A percentile compares a stretch with the other conserved stretches of the same genome.
These are phyloP conservation scores for Cardiosporidium cionae DNA, from an alignment of 169 alveolate species.

Conservation along the genomic window DNA sequence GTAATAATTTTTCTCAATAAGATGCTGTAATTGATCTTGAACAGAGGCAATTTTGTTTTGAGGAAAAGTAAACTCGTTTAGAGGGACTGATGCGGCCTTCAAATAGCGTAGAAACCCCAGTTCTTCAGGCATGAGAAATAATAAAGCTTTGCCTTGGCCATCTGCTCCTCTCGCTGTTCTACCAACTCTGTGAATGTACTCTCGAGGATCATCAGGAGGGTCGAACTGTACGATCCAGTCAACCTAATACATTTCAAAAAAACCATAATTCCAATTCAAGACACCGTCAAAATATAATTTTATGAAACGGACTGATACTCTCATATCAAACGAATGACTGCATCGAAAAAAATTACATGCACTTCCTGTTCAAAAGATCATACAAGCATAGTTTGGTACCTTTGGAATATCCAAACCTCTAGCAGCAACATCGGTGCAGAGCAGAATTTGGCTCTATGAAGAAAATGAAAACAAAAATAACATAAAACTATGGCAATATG, in stretches of 20 bases:
- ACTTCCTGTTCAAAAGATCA: background rate
- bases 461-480: background rate
- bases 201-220: constrained; percentile 99
- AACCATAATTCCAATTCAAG: background rate
- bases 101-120: constrained; percentile 45
- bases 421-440: constrained; percentile 99
- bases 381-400: too few relatives aligned
- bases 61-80: constrained; percentile 90
- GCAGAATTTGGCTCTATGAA: constrained; percentile 73
- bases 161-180: constrained; percentile 98
- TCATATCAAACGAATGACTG: background rate
- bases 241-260: constrained; percentile 50
- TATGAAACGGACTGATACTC: background rate
- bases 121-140: constrained; percentile 95
- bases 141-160: constrained; percentile 89
- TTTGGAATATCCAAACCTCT: constrained; percentile 98
- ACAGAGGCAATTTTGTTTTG: constrained; percentile 90
- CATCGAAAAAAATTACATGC: background rate
- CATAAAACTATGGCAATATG: constrained; percentile 11
- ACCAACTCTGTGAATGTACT: constrained; percentile 98
- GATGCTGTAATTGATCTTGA: constrained; percentile 89
- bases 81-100: constrained; percentile 37
- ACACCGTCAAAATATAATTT: background rate
- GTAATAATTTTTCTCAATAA: constrained; percentile 92
- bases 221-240: constrained; percentile 99